These are phyloP conservation scores for Xylaria nigripes DNA, from an alignment of 495 filamentous ascomycete species.

Conservation along the genomic window DNA sequence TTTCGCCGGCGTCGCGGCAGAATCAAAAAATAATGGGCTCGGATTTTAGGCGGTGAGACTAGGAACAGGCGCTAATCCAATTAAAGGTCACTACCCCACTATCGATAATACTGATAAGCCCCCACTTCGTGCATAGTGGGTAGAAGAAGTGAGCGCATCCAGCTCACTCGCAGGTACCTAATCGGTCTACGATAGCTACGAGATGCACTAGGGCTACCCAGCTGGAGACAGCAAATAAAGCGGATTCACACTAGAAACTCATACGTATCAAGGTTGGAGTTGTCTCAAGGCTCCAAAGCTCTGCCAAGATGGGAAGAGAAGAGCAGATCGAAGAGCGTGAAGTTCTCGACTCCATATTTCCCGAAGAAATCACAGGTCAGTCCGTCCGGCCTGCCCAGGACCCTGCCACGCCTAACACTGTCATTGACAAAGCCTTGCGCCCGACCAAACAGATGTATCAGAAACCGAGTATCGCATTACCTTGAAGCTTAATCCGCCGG, in stretches of 20 bases:
- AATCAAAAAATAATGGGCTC: conserved; percentile 11
- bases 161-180: not conserved
- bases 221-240: not conserved
- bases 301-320: conserved; percentile 71
- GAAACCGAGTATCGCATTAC: conserved; percentile 79
- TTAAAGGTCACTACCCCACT: conserved; percentile 1
- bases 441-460: conserved; percentile 58
- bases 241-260: not conserved
- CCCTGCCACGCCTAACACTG: conserved; percentile 7
- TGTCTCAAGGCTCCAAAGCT: not conserved
- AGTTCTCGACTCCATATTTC: conserved; percentile 95
- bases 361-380: conserved; percentile 89
- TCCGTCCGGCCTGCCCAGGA: conserved; percentile 4
- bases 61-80: not conserved
- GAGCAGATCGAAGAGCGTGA: conserved; percentile 94
- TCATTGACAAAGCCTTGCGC: not conserved
- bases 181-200: too few relatives aligned
- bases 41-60: conserved; percentile 30
- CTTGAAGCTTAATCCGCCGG: conserved; percentile 66
- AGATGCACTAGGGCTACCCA: not conserved
- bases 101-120: conserved; percentile 9
- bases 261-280: not conserved
- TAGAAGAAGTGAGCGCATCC: not conserved
- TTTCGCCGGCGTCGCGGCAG: conserved; percentile 7
- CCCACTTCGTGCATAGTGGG: not conserved